Evolutionary conservation across 257 asterid genomes (phyloP).

Genomic region (Solanum sparsipilum): DNA sequence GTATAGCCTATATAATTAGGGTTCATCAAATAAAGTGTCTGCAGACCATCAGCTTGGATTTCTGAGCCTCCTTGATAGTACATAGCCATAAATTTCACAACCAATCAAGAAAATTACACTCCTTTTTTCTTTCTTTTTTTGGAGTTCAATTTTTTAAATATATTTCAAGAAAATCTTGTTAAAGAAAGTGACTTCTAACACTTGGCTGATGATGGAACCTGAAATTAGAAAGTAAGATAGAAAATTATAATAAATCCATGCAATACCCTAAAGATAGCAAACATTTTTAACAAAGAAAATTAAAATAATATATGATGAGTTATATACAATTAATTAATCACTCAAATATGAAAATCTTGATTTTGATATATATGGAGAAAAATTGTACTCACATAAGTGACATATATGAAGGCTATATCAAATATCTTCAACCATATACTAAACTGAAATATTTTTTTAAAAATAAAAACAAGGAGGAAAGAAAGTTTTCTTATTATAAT

Average conservation of each 20-base stretch:
- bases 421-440: background rate
- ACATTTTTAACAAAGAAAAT: background rate
- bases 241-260: slow-evolving; percentile 20
- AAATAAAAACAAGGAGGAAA: background rate
- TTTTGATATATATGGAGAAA: background rate
- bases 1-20: slow-evolving; percentile 34
- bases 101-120: background rate
- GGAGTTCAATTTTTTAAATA: background rate
- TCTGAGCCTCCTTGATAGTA: slow-evolving; percentile 57
- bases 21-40: slow-evolving; percentile 67
- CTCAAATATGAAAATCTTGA: background rate
- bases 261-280: slow-evolving; percentile 12
- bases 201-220: slow-evolving; percentile 10
- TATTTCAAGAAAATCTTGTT: background rate
- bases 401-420: background rate
- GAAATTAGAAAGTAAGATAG: slow-evolving; percentile 8
- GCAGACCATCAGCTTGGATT: slow-evolving; percentile 58
- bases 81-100: slow-evolving; percentile 20
- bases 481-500: background rate
- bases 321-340: background rate
- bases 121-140: background rate
- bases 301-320: background rate
- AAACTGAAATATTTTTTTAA: background rate
- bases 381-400: background rate
- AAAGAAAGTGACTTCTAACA: background rate